These are phyloP conservation scores for Phytophthora rubi DNA, from an alignment of 352 stramenopile genomes.

Conservation along the genomic window DNA sequence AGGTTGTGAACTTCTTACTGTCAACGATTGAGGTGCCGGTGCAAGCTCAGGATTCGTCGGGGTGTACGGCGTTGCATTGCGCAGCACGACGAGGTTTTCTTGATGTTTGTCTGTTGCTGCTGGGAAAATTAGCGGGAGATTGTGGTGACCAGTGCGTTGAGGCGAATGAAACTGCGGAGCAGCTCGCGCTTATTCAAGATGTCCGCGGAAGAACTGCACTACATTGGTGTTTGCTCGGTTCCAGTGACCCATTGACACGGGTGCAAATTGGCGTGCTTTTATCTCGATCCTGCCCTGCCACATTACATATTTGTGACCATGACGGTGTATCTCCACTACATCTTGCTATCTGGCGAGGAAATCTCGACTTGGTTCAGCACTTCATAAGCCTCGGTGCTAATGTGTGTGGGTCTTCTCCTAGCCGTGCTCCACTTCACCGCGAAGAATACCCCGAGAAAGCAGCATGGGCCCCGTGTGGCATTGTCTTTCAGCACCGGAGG, in stretches of 20 bases:
- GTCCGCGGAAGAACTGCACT: slow-evolving; percentile 53
- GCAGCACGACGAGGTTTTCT: slow-evolving; percentile 50
- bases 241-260: neutral
- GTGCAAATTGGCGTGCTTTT: slow-evolving; percentile 39
- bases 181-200: slow-evolving; percentile 46
- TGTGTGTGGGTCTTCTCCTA: slow-evolving; percentile 22
- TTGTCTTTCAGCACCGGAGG: slow-evolving; percentile 31
- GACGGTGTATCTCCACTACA: slow-evolving; percentile 53
- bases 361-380: slow-evolving; percentile 40
- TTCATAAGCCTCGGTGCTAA: slow-evolving; percentile 56
- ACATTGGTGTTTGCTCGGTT: slow-evolving; percentile 51
- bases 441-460: slow-evolving; percentile 31
- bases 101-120: slow-evolving; percentile 50
- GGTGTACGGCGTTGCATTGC: slow-evolving; percentile 58
- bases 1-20: slow-evolving; percentile 42
- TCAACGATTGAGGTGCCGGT: slow-evolving; percentile 14
- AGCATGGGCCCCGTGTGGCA: slow-evolving; percentile 52
- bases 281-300: slow-evolving; percentile 24
- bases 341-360: slow-evolving; percentile 48
- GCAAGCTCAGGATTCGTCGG: slow-evolving; percentile 38
- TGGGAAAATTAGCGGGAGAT: slow-evolving; percentile 18
- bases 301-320: slow-evolving; percentile 49
- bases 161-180: slow-evolving; percentile 21
- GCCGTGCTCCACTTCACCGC: neutral
- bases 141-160: slow-evolving; percentile 3